Conservation (phyloP, 2,329 filamentous ascomycete species). For the Elsinoe perseae region DNA sequence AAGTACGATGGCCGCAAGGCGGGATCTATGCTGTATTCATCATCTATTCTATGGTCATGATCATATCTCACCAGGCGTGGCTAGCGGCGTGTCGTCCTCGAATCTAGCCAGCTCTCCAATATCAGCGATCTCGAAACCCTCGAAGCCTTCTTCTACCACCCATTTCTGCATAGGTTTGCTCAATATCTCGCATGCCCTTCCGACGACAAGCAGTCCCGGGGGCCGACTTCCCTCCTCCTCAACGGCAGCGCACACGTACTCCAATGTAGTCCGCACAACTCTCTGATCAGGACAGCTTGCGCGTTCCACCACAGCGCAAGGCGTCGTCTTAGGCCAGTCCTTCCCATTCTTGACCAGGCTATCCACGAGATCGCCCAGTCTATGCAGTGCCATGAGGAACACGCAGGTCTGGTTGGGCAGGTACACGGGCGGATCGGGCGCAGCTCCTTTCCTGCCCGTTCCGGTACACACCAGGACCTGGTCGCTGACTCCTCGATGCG, state of each 20-base stretch:
- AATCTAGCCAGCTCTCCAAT: slow-evolving; percentile 27
- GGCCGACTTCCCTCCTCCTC: slow-evolving; percentile 84
- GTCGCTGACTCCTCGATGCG: slow-evolving; percentile 82
- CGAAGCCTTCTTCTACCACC: slow-evolving; percentile 82
- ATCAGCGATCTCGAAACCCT: slow-evolving; percentile 53
- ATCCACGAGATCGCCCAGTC: slow-evolving; percentile 64
- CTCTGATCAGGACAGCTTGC: slow-evolving; percentile 92
- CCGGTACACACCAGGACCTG: slow-evolving; percentile 95
- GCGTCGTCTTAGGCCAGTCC: slow-evolving; percentile 66
- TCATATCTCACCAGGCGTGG: neutral
- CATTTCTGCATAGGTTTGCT: slow-evolving; percentile 59
- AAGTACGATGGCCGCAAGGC: too few species aligned
- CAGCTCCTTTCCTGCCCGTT: slow-evolving; percentile 80
- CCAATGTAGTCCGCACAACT: slow-evolving; percentile 79
- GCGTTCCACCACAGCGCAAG: slow-evolving; percentile 86
- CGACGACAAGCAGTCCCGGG: slow-evolving; percentile 80
- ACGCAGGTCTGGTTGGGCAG: slow-evolving; percentile 73
- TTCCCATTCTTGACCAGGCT: slow-evolving; percentile 53
- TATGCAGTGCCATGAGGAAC: slow-evolving; percentile 90
- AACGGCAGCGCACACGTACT: slow-evolving; percentile 70
- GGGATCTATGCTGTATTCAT: neutral
- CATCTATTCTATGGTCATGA: neutral
- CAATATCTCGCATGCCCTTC: slow-evolving; percentile 72
- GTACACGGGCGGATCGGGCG: slow-evolving; percentile 74
- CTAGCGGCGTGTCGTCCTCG: slow-evolving; percentile 20